Percentiles rank a stretch among this genome's conserved stretches.
phyloP scores from a whole-genome alignment of 768 basidiomycete species.

The Cystofilobasidium ferigula region DNA sequence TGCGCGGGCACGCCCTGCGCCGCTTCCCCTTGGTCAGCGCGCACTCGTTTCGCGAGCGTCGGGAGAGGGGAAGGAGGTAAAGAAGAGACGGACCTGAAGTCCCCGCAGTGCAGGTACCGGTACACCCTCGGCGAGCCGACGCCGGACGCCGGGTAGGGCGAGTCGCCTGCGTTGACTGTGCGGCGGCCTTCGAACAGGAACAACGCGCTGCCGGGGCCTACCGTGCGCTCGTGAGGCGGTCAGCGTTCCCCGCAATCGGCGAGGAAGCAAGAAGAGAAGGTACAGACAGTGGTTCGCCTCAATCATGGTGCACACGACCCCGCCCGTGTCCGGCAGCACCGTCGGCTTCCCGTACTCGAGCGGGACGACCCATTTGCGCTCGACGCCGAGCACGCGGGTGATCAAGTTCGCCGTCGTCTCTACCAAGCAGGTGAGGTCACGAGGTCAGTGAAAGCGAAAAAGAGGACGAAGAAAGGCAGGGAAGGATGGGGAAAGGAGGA shows the following conservation, averaged over 20 bases:
- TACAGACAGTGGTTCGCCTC: constrained; percentile 84
- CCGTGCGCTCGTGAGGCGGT: neutral
- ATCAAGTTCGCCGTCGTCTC: constrained; percentile 85
- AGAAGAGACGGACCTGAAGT: constrained; percentile 34
- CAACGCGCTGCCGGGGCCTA: constrained; percentile 75
- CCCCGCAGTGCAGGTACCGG: constrained; percentile 91
- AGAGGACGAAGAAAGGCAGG: no score
- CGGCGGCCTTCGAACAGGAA: constrained; percentile 90
- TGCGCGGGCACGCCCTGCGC: constrained; percentile 77
- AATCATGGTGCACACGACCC: constrained; percentile 83
- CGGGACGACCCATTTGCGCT: constrained; percentile 76
- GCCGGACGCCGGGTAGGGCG: constrained; percentile 55
- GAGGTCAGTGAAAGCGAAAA: neutral
- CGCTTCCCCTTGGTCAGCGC: no score
- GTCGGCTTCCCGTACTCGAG: constrained; percentile 69
- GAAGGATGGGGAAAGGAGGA: no score
- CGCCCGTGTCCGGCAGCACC: constrained; percentile 65
- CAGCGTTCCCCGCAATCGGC: neutral
- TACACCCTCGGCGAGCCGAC: constrained; percentile 62
- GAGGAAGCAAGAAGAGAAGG: neutral
- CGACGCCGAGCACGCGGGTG: constrained; percentile 77
- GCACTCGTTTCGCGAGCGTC: no score
- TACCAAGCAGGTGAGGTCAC: neutral
- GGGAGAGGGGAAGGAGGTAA: neutral
- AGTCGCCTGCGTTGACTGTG: constrained; percentile 79